These are phyloP conservation scores for Pichia sp. DNA, from an alignment of 1,139 yeast genomes.

Conservation along the genomic window DNA sequence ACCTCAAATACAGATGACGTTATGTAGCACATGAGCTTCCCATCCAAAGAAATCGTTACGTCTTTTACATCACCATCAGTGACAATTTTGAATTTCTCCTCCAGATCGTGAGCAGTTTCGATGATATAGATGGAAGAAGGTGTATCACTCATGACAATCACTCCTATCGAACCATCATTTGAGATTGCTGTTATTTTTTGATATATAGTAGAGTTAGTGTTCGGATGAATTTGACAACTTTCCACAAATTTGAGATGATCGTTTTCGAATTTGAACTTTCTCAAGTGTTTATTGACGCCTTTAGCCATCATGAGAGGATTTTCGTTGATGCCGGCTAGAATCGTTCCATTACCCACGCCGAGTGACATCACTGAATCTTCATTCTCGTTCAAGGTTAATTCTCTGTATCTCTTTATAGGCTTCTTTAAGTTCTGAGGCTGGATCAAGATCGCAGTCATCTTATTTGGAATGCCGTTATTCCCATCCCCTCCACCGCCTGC, in stretches of 20 bases:
- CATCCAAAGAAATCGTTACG: slow-evolving; percentile 45
- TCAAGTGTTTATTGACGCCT: slow-evolving; percentile 67
- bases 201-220: slow-evolving; percentile 45
- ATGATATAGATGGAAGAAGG: slow-evolving; percentile 60
- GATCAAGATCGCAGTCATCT: slow-evolving; percentile 65
- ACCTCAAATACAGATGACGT: slow-evolving; percentile 53
- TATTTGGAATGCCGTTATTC: slow-evolving; percentile 80
- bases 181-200: slow-evolving; percentile 56
- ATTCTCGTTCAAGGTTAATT: slow-evolving; percentile 53
- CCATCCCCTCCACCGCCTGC: slow-evolving; percentile 98
- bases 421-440: slow-evolving; percentile 52
- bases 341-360: slow-evolving; percentile 49
- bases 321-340: slow-evolving; percentile 75
- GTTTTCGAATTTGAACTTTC: slow-evolving; percentile 58
- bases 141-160: slow-evolving; percentile 55
- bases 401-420: slow-evolving; percentile 57
- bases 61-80: slow-evolving; percentile 52
- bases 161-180: slow-evolving; percentile 52
- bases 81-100: slow-evolving; percentile 48
- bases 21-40: slow-evolving; percentile 52
- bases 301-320: slow-evolving; percentile 49
- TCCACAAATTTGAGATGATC: slow-evolving; percentile 61
- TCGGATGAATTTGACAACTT: slow-evolving; percentile 46
- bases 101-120: slow-evolving; percentile 49
- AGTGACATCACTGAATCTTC: slow-evolving; percentile 77